These are phyloP conservation scores for Diaporthe vaccinii DNA, from an alignment of 2,329 filamentous ascomycete species.

Conservation along the genomic window DNA sequence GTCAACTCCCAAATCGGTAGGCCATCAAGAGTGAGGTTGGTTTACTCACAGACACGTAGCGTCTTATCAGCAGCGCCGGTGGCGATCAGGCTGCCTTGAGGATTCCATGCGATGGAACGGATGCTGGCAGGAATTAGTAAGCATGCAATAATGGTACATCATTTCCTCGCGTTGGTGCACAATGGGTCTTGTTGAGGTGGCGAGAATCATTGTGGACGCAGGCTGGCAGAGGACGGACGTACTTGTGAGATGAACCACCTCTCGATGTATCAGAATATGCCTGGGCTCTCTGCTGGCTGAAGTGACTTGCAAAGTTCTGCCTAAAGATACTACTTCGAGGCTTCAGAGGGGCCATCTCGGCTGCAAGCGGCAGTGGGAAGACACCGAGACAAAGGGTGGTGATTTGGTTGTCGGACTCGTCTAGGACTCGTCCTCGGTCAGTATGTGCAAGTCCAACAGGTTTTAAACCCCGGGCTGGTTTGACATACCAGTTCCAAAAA, in stretches of 20 bases:
- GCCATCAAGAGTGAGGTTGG: neutral
- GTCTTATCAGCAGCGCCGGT: constrained; percentile 81
- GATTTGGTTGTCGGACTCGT: neutral
- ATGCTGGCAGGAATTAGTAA: constrained; percentile 62
- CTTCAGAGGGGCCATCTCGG: constrained; percentile 57
- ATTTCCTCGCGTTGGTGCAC: neutral
- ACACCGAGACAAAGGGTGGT: constrained; percentile 2
- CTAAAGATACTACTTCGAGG: constrained; percentile 73
- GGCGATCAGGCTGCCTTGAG: constrained; percentile 84
- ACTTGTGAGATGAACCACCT: constrained; percentile 70
- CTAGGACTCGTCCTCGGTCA: neutral
- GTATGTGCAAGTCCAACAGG: neutral
- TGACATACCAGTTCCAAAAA: constrained; percentile 1
- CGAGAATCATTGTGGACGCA: constrained; percentile 30
- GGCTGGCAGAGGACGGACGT: constrained; percentile 53
- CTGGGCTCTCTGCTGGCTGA: constrained; percentile 77
- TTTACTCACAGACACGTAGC: constrained; percentile 76
- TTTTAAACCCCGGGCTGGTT: neutral
- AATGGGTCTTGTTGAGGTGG: neutral
- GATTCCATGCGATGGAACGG: constrained; percentile 90
- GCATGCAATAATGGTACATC: neutral
- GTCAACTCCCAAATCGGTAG: neutral
- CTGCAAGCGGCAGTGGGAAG: neutral
- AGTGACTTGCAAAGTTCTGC: constrained; percentile 76
- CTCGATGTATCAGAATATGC: constrained; percentile 76